Evolutionary conservation across 371 early-diverging fungal genomes (phyloP), one percentile per base, ranked within the genome.

Genomic region (Mortierella sp.): DNA sequence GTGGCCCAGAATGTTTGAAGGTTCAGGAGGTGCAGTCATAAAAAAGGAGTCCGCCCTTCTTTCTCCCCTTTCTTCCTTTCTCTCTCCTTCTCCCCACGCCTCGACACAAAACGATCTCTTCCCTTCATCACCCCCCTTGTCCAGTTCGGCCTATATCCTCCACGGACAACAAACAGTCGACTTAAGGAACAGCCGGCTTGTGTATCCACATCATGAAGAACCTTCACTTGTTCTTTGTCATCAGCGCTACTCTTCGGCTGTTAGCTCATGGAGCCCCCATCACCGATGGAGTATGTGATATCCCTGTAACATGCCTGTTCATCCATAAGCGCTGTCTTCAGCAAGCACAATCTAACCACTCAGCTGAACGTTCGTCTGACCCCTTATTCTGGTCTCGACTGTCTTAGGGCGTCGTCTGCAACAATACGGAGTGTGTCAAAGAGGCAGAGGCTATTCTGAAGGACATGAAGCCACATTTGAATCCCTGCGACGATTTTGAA

Each of bases 321-420:
- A 7, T 7, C 34, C n/a, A n/a, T n/a, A n/a, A 34, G 10, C 34
- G 34, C 34, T 10, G n/a, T 7, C 34, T 10, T 34, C 34, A n/a
- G n/a, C n/a, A n/a, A n/a, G n/a, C n/a, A n/a, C n/a, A n/a, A n/a
- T n/a, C n/a, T n/a, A n/a, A n/a, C n/a, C n/a, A n/a, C n/a, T 10
- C 10, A 34, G 10, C 27, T 16, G 19, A 7, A 18, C 34, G 10
- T n/a, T 31, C 31, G 5, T 10, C 14, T 21, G n/a, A n/a, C n/a
- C n/a, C 7, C 24, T 48, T 13, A 16, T 34, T 7, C 23, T 7
- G 3, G n/a, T 54, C 19, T 14, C 13, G 12, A n/a, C 39, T 16
- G 31, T 3, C 7, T 12, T 23, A 61, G 61, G 21, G 51, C 21
- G 46, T n/a, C n/a, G n/a, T 53, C 14, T 61, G 61, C 31, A 45